phyloP scores from a whole-genome alignment of 257 asterid genomes.

The Nicotiana attenuata region DNA sequence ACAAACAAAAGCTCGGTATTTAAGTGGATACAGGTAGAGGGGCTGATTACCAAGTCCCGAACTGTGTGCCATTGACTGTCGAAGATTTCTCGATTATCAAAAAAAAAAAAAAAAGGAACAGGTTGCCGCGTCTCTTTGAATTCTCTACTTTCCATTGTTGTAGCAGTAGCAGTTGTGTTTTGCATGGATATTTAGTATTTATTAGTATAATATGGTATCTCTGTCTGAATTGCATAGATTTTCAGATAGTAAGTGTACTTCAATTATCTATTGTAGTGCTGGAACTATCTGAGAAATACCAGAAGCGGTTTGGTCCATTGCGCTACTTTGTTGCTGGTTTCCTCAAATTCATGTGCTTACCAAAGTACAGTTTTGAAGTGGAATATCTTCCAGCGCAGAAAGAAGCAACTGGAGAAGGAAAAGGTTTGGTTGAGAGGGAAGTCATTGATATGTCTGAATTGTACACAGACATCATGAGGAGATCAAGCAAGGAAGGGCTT shows the following conservation, averaged over 20 bases:
- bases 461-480: conserved; percentile 84
- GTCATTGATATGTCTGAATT: conserved; percentile 81
- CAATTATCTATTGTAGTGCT: conserved; percentile 46
- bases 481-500: conserved; percentile 93
- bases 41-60: not conserved
- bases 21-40: not conserved
- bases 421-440: conserved; percentile 38
- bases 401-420: conserved; percentile 46
- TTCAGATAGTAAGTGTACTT: not conserved
- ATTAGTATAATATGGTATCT: not conserved
- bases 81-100: not conserved
- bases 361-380: conserved; percentile 83
- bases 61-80: not conserved
- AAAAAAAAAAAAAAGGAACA: not conserved
- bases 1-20: not conserved
- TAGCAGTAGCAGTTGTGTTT: not conserved
- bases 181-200: not conserved
- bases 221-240: not conserved
- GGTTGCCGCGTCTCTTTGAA: not conserved
- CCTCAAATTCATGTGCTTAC: conserved; percentile 88
- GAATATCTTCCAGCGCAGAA: conserved; percentile 77
- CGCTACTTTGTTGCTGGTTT: conserved; percentile 96
- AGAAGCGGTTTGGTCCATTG: conserved; percentile 88
- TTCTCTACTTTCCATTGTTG: not conserved
- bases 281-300: conserved; percentile 93